Percentiles rank a stretch among this genome's conserved stretches.
These are phyloP conservation scores for Amoebophrya sp. DNA, from an alignment of 169 alveolate genomes.

Conservation along the genomic window DNA sequence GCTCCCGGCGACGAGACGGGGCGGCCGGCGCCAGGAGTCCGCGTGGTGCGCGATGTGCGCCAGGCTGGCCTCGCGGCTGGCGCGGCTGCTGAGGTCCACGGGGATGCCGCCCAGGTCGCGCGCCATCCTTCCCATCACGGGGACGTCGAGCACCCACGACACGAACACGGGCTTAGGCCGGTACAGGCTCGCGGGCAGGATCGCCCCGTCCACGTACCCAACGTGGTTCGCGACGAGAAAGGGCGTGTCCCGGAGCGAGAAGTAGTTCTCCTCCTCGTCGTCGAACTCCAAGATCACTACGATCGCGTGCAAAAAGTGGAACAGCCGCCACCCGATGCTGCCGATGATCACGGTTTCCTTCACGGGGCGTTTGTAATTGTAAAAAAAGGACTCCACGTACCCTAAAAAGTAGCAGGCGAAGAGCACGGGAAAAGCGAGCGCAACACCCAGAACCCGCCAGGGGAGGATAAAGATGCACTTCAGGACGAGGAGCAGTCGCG, in stretches of 20 bases:
- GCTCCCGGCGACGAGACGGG: too few species aligned
- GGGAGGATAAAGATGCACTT: background rate
- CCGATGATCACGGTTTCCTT: background rate
- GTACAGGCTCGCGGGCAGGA: background rate
- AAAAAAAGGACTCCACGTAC: background rate
- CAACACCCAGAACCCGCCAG: background rate
- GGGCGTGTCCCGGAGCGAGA: background rate
- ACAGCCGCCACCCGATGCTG: background rate
- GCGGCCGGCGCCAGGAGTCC: too few species aligned
- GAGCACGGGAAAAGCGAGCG: background rate
- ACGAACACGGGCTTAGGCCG: background rate
- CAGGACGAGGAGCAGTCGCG: background rate
- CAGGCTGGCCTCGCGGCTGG: too few species aligned
- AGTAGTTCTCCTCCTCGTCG: background rate
- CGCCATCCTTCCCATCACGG: background rate
- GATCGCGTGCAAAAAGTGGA: background rate
- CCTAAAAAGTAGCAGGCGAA: background rate
- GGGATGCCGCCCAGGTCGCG: background rate
- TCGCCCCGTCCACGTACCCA: background rate
- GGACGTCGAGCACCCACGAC: background rate
- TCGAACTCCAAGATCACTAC: background rate
- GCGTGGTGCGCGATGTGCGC: too few species aligned
- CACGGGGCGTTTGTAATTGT: background rate
- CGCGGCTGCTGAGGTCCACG: background rate
- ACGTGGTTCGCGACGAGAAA: background rate